Conservation (phyloP, 371 early-diverging fungal genomes). For the Mucor indicus region DNA sequence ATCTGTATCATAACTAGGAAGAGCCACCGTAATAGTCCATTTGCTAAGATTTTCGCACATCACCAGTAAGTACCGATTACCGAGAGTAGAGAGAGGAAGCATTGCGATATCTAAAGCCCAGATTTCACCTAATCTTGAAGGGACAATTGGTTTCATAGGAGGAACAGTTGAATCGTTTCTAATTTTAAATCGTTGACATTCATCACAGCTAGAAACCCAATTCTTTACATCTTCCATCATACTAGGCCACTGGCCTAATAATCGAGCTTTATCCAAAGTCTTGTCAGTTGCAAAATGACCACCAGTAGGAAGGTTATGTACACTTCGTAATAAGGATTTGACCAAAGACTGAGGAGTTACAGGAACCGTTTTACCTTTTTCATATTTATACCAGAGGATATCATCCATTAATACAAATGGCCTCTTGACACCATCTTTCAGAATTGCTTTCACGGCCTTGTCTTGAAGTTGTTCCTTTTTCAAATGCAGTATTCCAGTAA, state of each 20-base stretch:
- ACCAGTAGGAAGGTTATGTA: not conserved
- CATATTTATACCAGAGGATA: not conserved
- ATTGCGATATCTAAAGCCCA: slow-evolving; percentile 24
- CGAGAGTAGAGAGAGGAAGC: slow-evolving; percentile 5
- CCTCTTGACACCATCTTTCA: too few relatives aligned
- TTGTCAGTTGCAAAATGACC: slow-evolving; percentile 17
- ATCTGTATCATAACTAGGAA: slow-evolving; percentile 4
- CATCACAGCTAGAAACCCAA: not conserved
- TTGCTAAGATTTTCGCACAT: slow-evolving; percentile 18
- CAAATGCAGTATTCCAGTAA: not conserved
- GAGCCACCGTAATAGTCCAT: slow-evolving; percentile 11
- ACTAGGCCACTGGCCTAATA: slow-evolving; percentile 8
- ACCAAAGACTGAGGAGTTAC: not conserved
- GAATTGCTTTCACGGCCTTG: too few relatives aligned
- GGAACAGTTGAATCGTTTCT: not conserved
- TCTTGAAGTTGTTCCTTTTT: not conserved
- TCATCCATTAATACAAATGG: too few relatives aligned
- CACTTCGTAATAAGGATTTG: not conserved
- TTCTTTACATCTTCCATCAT: not conserved
- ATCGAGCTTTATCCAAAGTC: not conserved
- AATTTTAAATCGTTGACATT: slow-evolving; percentile 5
- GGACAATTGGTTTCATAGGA: slow-evolving; percentile 2
- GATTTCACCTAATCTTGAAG: slow-evolving; percentile 3
- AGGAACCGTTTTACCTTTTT: not conserved
- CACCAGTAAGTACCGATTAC: slow-evolving; percentile 16